Percentiles rank a stretch among this genome's conserved stretches.
phyloP scores from a whole-genome alignment of 1,284 basidiomycete species.

The Malassezia furfur region DNA sequence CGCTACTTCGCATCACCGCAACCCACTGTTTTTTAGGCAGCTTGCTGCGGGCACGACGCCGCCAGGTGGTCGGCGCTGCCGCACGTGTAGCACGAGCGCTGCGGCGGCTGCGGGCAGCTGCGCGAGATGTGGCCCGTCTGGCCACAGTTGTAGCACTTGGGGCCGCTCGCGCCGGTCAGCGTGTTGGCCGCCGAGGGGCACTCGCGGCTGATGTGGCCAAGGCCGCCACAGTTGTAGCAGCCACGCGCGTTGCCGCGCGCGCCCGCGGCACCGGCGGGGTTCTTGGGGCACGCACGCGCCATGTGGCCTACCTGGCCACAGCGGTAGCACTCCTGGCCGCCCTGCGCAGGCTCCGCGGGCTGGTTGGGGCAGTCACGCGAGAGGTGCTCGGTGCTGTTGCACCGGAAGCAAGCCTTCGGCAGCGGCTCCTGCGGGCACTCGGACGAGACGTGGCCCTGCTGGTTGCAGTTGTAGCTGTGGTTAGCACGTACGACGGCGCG shows the following conservation, averaged over 20 bases:
- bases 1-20: neutral
- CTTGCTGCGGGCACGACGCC: conserved; percentile 14
- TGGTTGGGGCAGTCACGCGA: conserved; percentile 41
- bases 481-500: neutral
- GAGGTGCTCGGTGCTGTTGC: conserved; percentile 40
- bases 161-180: conserved; percentile 13
- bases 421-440: conserved; percentile 39
- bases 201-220: conserved; percentile 42
- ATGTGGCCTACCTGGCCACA: conserved; percentile 33
- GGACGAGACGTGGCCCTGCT: conserved; percentile 39
- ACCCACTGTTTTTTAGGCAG: neutral
- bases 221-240: conserved; percentile 45
- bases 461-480: conserved; percentile 32
- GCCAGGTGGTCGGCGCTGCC: conserved; percentile 16
- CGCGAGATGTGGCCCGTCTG: conserved; percentile 39
- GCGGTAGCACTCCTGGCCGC: conserved; percentile 39
- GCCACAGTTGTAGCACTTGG: conserved; percentile 46
- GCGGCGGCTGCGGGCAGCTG: conserved; percentile 37
- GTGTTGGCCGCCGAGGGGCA: conserved; percentile 34
- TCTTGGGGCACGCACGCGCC: conserved; percentile 37
- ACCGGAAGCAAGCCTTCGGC: conserved; percentile 45
- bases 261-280: conserved; percentile 15
- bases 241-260: conserved; percentile 22
- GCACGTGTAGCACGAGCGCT: conserved; percentile 37
- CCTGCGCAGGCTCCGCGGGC: conserved; percentile 20